Evolutionary conservation across 2,329 filamentous ascomycete species (phyloP), one percentile per base, ranked within the genome.

Genomic region (Alternaria consortialis): DNA sequence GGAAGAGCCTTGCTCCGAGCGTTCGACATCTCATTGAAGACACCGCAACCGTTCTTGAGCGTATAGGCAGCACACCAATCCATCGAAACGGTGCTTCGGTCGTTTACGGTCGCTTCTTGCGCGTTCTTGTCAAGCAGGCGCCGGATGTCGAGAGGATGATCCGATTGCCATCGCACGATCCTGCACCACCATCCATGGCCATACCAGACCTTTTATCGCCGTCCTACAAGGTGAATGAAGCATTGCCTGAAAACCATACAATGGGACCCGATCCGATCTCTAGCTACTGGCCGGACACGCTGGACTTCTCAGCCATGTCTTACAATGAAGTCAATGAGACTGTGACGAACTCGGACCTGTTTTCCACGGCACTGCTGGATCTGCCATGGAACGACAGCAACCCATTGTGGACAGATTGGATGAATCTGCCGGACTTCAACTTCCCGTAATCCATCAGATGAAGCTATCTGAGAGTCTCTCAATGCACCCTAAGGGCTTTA

Each of bases 231-330:
- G 42, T 56, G 25, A 27, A 66, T n/a, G 46, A 57, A 9, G 46
- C 43, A 53, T 58, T 53, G 37, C 55, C 42, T 17, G 60, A 48
- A 37, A 55, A 23, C 43, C 66, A 31, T 17, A 54, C 53, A 4
- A 37, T 48, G 46, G 47, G 54, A 2, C 58, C 58, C 23, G 68
- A 74, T 47, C 51, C 66, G 12, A 46, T 71, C n/a, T 61, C 58
- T 5, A 56, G 57, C 17, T 60, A 66, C 13, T 74, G 70, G 73
- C 50, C 58, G 5, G 71, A 75, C 20, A 68, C 70, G 36, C 69
- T 90, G 23, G 86, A 88, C 25, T 89, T 90, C 72, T 90, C 87
- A 2, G 82, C 87, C 32, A 91, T 91, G 89, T 90, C 88, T 1
- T 87, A 90, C 58, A 84, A 89, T 59, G 88, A 91, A 71, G 88